These are phyloP conservation scores for Boechera retrofracta DNA, from an alignment of 345 rosid genomes.

Conservation along the genomic window DNA sequence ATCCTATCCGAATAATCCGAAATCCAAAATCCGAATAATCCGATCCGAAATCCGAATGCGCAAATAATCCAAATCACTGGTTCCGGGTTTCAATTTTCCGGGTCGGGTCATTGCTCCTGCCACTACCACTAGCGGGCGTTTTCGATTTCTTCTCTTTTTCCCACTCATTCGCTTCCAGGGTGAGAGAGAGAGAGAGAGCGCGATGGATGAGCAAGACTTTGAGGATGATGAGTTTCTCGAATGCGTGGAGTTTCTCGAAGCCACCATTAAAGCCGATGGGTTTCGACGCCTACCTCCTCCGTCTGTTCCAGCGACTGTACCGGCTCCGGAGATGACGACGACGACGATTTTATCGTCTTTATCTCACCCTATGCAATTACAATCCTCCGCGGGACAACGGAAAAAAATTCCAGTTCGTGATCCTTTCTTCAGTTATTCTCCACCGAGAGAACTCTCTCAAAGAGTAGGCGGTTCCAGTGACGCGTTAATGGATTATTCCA, in stretches of 20 bases:
- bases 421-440: slow-evolving; percentile 58
- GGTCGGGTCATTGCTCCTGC: slow-evolving; percentile 28
- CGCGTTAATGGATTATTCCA: slow-evolving; percentile 9
- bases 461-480: slow-evolving; percentile 34
- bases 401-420: background rate
- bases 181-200: background rate
- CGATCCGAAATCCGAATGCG: too few relatives aligned
- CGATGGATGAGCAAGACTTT: slow-evolving; percentile 33
- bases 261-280: slow-evolving; percentile 52
- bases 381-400: slow-evolving; percentile 18
- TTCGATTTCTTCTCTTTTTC: slow-evolving; percentile 3
- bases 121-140: background rate
- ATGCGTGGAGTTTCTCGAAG: slow-evolving; percentile 50
- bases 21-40: too few relatives aligned
- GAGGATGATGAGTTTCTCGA: slow-evolving; percentile 32
- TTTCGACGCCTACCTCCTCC: background rate
- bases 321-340: slow-evolving; percentile 29
- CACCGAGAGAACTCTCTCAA: slow-evolving; percentile 82
- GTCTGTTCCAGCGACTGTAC: slow-evolving; percentile 6
- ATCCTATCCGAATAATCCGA: too few relatives aligned
- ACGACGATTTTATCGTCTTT: slow-evolving; percentile 23
- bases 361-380: slow-evolving; percentile 27
- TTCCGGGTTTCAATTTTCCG: slow-evolving; percentile 9
- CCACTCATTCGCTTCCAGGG: background rate
- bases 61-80: background rate